A percentile compares a stretch with the other conserved stretches of the same genome.
phyloP scores from a whole-genome alignment of 306 rosid genomes.

The Mucuna pruriens region DNA sequence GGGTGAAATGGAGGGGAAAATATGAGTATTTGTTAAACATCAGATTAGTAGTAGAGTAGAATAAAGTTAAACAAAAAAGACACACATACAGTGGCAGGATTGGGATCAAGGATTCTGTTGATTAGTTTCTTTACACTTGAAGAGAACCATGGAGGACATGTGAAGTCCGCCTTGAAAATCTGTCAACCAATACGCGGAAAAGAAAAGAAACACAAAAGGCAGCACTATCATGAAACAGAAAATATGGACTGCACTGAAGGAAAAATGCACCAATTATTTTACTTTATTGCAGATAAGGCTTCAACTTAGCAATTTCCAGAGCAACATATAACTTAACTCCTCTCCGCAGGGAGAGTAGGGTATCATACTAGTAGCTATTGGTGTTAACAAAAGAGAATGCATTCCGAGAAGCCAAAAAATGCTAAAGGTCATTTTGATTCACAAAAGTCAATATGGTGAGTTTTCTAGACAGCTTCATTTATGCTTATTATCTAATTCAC shows the following conservation, averaged over 20 bases:
- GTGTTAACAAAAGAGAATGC: neutral
- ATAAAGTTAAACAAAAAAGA: neutral
- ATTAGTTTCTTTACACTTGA: slow-evolving; percentile 85
- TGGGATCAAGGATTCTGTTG: slow-evolving; percentile 88
- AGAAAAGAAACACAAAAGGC: slow-evolving; percentile 1
- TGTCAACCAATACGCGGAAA: slow-evolving; percentile 32
- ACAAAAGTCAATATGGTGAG: neutral
- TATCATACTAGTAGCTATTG: neutral
- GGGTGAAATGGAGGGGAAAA: neutral
- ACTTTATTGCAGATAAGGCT: neutral
- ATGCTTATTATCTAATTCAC: neutral
- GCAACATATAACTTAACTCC: neutral
- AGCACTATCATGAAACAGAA: slow-evolving; percentile 27
- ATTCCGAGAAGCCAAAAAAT: neutral
- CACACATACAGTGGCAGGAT: slow-evolving; percentile 73
- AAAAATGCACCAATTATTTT: neutral
- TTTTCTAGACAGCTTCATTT: neutral
- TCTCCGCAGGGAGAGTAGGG: neutral
- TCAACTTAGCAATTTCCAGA: neutral
- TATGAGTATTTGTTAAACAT: slow-evolving; percentile 9
- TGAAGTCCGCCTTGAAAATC: slow-evolving; percentile 93
- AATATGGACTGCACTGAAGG: neutral
- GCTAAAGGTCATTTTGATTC: neutral
- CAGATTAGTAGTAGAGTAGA: slow-evolving; percentile 5
- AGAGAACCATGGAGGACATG: slow-evolving; percentile 94